Evolutionary conservation across 1,139 yeast species (phyloP).

Genomic region (Maudiozyma humilis): DNA sequence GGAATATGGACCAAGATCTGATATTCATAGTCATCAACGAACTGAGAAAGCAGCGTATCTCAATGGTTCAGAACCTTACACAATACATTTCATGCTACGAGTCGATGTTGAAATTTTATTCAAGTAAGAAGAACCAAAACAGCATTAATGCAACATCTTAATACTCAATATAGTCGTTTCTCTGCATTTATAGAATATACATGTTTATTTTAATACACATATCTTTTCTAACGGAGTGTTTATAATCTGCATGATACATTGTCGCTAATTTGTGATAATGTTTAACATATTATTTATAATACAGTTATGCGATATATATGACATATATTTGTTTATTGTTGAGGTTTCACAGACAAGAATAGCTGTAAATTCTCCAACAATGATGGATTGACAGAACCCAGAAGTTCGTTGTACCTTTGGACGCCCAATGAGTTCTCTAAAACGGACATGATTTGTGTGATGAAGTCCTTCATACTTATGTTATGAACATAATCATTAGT

Average conservation of each 20-base stretch:
- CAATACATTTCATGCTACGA: conserved; percentile 73
- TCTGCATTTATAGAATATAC: conserved; percentile 1
- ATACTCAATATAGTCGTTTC: not conserved
- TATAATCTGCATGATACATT: too few species aligned
- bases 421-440: conserved; percentile 30
- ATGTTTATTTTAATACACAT: not conserved
- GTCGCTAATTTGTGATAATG: not conserved
- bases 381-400: conserved; percentile 23
- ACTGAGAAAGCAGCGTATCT: conserved; percentile 61
- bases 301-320: not conserved
- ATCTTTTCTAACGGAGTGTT: too few species aligned
- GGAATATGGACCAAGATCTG: conserved; percentile 33
- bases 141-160: not conserved
- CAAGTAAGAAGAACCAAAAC: conserved; percentile 11
- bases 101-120: conserved; percentile 33
- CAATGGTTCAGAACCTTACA: conserved; percentile 76
- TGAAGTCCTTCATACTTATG: conserved; percentile 38
- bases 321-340: not conserved
- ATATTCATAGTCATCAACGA: conserved; percentile 37
- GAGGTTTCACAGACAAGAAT: conserved; percentile 21
- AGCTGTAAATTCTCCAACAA: conserved; percentile 32
- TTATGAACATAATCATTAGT: conserved; percentile 51
- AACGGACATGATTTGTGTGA: conserved; percentile 28
- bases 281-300: not conserved
- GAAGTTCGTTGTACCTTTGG: conserved; percentile 23